Evolutionary conservation across 169 alveolate species (phyloP).

Genomic region (Cystoisospora suis): DNA sequence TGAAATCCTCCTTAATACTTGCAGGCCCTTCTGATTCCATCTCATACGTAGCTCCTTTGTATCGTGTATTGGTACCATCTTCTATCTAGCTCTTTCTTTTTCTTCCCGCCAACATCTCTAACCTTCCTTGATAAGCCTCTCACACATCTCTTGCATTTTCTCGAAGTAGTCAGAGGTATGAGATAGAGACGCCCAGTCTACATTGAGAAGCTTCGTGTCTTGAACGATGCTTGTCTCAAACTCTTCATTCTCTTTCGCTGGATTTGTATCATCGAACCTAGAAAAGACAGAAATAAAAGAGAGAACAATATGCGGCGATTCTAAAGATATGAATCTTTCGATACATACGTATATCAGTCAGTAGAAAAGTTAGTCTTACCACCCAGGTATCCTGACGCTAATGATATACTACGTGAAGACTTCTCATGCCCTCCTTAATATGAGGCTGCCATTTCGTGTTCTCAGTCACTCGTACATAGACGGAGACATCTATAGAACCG

Average conservation of each 20-base stretch:
- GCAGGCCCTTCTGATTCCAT: too few relatives aligned
- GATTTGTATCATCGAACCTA: constrained; percentile 99
- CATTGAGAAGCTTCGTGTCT: constrained; percentile 90
- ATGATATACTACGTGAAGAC: too few relatives aligned
- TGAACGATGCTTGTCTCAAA: constrained; percentile 92
- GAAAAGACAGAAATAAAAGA: neutral
- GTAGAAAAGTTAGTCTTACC: neutral
- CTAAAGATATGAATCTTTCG: neutral
- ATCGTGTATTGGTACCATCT: too few relatives aligned
- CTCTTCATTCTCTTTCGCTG: constrained; percentile 93
- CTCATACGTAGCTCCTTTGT: too few relatives aligned
- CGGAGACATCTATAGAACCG: neutral
- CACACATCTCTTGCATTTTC: constrained; percentile 83
- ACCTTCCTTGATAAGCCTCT: constrained; percentile 85
- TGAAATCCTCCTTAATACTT: too few relatives aligned
- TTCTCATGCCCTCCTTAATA: too few relatives aligned
- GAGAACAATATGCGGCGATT: too few relatives aligned
- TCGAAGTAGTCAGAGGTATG: constrained; percentile 96
- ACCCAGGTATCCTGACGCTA: neutral
- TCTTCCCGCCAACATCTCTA: too few relatives aligned
- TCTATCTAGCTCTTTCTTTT: too few relatives aligned
- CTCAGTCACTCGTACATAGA: neutral
- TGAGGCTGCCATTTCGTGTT: neutral
- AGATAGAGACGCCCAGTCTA: constrained; percentile 88
- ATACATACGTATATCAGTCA: neutral